Evolutionary conservation across 495 filamentous ascomycete genomes (phyloP).

Genomic region (Talaromyces ruber): DNA sequence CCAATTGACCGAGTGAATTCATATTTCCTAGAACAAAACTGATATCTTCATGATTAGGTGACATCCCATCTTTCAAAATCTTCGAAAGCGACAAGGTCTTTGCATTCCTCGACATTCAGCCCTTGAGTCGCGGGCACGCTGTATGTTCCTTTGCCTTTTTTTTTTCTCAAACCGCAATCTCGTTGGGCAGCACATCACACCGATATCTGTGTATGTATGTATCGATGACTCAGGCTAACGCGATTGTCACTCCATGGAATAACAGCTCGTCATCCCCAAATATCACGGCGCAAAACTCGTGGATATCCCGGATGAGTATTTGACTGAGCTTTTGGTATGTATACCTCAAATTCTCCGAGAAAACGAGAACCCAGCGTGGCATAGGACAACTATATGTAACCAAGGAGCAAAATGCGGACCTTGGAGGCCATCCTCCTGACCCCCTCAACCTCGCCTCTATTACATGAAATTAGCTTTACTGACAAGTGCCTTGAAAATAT

Average conservation of each 20-base stretch:
- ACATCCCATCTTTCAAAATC: constrained; percentile 93
- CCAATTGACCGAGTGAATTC: neutral
- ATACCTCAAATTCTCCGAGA: constrained; percentile 3
- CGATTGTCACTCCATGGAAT: neutral
- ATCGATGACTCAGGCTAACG: no score
- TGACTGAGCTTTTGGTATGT: constrained; percentile 73
- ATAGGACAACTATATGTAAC: constrained; percentile 5
- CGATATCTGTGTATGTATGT: no score
- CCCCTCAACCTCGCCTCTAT: neutral
- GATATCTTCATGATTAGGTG: constrained; percentile 43
- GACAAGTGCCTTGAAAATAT: neutral
- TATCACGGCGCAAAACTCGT: constrained; percentile 86
- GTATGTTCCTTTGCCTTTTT: constrained; percentile 31
- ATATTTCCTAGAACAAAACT: neutral
- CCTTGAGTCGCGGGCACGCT: constrained; percentile 74
- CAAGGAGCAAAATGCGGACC: neutral
- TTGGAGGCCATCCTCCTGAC: neutral
- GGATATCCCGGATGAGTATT: constrained; percentile 85
- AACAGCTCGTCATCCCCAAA: constrained; percentile 92
- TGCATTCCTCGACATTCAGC: constrained; percentile 94
- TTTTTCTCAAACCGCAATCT: neutral
- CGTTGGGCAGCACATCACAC: neutral
- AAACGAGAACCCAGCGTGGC: neutral
- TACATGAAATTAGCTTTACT: neutral
- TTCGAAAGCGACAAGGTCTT: constrained; percentile 88